phyloP scores from a whole-genome alignment of 257 asterid species.

The Orobanche coerulescens region DNA sequence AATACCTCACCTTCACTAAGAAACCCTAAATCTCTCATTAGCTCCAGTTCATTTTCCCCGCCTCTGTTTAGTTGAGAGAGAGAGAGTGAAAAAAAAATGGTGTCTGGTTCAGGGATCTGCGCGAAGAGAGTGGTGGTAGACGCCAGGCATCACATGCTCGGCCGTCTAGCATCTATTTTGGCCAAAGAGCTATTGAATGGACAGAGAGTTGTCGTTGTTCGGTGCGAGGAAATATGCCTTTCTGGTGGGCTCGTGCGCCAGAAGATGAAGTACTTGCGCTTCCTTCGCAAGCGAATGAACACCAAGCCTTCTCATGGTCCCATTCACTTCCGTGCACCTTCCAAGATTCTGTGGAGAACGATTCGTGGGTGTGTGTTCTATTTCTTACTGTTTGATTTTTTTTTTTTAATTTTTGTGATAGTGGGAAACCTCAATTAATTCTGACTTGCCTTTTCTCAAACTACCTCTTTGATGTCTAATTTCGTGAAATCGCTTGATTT shows the following conservation, averaged over 20 bases:
- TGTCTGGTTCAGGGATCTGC: slow-evolving; percentile 50
- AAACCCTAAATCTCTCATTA: slow-evolving; percentile 17
- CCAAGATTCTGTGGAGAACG: slow-evolving; percentile 47
- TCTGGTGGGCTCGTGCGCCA: slow-evolving; percentile 52
- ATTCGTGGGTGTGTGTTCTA: slow-evolving; percentile 37
- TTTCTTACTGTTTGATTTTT: not conserved
- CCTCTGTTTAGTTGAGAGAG: slow-evolving; percentile 4
- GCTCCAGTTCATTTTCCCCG: slow-evolving; percentile 4
- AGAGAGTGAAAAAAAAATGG: slow-evolving; percentile 26
- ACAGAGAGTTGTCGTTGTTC: slow-evolving; percentile 36
- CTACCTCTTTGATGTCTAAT: not conserved
- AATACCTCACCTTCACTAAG: not conserved
- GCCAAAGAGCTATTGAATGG: slow-evolving; percentile 49
- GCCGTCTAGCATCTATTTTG: slow-evolving; percentile 35
- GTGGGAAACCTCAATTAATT: not conserved
- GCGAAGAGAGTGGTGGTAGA: slow-evolving; percentile 40
- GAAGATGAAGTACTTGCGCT: slow-evolving; percentile 43
- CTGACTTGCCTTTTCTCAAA: not conserved
- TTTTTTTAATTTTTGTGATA: not conserved
- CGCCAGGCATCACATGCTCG: slow-evolving; percentile 48
- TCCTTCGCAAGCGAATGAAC: slow-evolving; percentile 47
- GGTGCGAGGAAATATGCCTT: slow-evolving; percentile 46
- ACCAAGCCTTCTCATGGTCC: slow-evolving; percentile 49
- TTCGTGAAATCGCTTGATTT: not conserved
- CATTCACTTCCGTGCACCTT: slow-evolving; percentile 45